Conservation (phyloP, 257 asterid species). For the Leonotis leonurus region DNA sequence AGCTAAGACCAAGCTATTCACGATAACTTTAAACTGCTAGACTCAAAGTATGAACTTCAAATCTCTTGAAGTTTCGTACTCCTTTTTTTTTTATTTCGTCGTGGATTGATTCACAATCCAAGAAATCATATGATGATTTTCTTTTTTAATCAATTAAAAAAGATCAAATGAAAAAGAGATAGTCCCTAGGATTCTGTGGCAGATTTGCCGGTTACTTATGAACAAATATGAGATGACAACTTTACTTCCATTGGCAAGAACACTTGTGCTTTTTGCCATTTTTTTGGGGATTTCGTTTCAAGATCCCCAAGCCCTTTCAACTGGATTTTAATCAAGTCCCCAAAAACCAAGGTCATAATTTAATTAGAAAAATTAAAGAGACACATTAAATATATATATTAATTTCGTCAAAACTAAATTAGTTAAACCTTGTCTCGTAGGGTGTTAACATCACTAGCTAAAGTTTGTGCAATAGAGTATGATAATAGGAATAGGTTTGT, state of each 20-base stretch:
- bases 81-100: no score
- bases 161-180: not conserved
- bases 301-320: conserved; percentile 27
- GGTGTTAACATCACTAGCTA: conserved; percentile 14
- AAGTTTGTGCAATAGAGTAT: not conserved
- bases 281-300: conserved; percentile 28
- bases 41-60: no score
- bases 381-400: not conserved
- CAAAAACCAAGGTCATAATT: conserved; percentile 14
- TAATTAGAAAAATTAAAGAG: not conserved
- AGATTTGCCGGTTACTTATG: conserved; percentile 26
- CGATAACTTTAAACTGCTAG: no score
- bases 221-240: conserved; percentile 14
- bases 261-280: conserved; percentile 16
- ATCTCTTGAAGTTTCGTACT: no score
- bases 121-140: no score
- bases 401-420: not conserved
- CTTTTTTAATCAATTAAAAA: not conserved
- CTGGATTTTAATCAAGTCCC: conserved; percentile 12
- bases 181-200: conserved; percentile 18
- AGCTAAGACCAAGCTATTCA: no score
- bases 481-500: not conserved
- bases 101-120: no score
- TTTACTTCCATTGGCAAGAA: conserved; percentile 33
- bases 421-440: conserved; percentile 15